Evolutionary conservation across 108 stramenopile species (phyloP).

Genomic region (Epithemia pelagica): DNA sequence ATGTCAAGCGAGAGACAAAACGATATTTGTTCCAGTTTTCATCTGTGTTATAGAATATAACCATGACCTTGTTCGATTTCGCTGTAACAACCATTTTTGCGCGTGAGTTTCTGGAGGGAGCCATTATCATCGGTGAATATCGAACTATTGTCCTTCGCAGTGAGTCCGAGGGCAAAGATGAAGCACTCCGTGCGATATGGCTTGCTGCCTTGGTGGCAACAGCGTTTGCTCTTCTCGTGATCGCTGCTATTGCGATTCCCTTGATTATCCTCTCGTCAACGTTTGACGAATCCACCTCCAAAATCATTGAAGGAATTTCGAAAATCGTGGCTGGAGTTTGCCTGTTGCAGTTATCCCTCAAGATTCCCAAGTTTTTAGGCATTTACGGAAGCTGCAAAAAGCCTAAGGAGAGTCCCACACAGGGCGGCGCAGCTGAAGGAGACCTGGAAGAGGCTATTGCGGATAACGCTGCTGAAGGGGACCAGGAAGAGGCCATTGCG

Average conservation of each 20-base stretch:
- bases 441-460: slow-evolving; percentile 8
- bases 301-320: slow-evolving; percentile 66
- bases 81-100: slow-evolving; percentile 70
- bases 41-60: too few relatives aligned
- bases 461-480: slow-evolving; percentile 9
- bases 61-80: slow-evolving; percentile 30
- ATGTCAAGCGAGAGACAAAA: too few relatives aligned
- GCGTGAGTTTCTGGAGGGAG: slow-evolving; percentile 64
- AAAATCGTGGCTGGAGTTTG: slow-evolving; percentile 70
- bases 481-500: slow-evolving; percentile 21
- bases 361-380: slow-evolving; percentile 71
- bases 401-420: not conserved
- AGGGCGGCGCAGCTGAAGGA: slow-evolving; percentile 21
- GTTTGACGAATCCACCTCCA: slow-evolving; percentile 38
- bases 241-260: slow-evolving; percentile 47
- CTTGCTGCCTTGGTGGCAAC: slow-evolving; percentile 50
- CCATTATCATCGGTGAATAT: slow-evolving; percentile 74
- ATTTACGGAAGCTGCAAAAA: slow-evolving; percentile 42
- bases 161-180: slow-evolving; percentile 29
- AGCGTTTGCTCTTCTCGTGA: slow-evolving; percentile 42
- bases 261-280: slow-evolving; percentile 50
- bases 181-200: slow-evolving; percentile 52
- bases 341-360: slow-evolving; percentile 63
- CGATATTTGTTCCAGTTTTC: too few relatives aligned
- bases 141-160: slow-evolving; percentile 2